These are phyloP conservation scores for Stagonosporopsis tanaceti DNA, from an alignment of 2,329 filamentous ascomycete genomes.

Conservation along the genomic window DNA sequence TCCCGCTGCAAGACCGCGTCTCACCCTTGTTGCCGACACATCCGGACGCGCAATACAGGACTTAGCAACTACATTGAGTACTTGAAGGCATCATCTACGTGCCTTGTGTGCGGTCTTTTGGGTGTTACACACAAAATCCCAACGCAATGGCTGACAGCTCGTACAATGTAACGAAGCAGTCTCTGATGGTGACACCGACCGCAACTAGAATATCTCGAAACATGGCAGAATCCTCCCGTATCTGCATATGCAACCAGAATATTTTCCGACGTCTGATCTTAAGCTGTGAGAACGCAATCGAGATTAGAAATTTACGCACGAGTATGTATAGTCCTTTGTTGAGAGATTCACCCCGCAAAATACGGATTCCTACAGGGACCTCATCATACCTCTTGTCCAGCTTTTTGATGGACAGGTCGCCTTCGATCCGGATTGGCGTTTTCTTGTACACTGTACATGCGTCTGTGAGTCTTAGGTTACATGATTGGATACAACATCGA, in stretches of 20 bases:
- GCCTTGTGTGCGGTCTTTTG: neutral
- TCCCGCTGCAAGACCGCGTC: conserved; percentile 4
- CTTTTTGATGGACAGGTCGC: neutral
- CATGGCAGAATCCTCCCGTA: conserved; percentile 5
- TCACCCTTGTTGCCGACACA: neutral
- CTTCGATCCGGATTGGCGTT: neutral
- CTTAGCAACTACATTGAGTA: neutral
- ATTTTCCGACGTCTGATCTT: conserved; percentile 13
- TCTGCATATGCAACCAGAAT: conserved; percentile 15
- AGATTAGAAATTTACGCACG: conserved; percentile 13
- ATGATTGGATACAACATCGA: neutral
- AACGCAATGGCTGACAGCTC: conserved; percentile 13
- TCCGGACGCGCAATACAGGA: conserved; percentile 6
- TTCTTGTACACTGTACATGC: neutral
- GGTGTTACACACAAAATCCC: neutral
- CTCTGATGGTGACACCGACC: conserved; percentile 10
- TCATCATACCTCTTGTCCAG: neutral
- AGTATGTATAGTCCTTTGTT: conserved; percentile 10
- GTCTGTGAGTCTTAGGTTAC: too few relatives aligned
- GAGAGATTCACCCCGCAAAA: conserved; percentile 2
- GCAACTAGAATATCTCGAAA: conserved; percentile 24
- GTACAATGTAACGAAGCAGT: conserved; percentile 4
- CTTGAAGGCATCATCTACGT: conserved; percentile 8
- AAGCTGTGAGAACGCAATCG: conserved; percentile 1
- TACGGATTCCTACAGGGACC: neutral